phyloP scores from a whole-genome alignment of 2,329 filamentous ascomycete species.

The Ophiostoma triangulosporum region DNA sequence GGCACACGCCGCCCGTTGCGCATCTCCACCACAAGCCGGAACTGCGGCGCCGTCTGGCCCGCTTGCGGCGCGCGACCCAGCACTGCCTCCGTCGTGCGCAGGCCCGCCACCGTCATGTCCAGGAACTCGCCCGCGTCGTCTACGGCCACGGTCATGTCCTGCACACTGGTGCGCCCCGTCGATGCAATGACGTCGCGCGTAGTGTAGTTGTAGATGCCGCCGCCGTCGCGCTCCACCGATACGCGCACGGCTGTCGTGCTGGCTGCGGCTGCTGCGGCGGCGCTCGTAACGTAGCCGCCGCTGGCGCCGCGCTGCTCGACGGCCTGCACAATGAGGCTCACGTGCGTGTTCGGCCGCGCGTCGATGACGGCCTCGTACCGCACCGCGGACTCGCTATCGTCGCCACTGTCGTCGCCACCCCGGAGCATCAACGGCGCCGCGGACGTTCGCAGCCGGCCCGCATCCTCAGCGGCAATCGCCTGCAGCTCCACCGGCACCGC shows the following conservation, averaged over 20 bases:
- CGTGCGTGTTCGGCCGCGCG: slow-evolving; percentile 39
- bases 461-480: slow-evolving; percentile 56
- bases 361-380: slow-evolving; percentile 27
- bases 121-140: slow-evolving; percentile 53
- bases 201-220: slow-evolving; percentile 19
- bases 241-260: slow-evolving; percentile 42
- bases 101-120: slow-evolving; percentile 41
- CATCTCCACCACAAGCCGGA: slow-evolving; percentile 53
- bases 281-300: slow-evolving; percentile 15
- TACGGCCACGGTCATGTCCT: neutral
- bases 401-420: slow-evolving; percentile 7
- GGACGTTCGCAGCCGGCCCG: slow-evolving; percentile 54
- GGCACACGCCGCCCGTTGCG: slow-evolving; percentile 42
- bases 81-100: slow-evolving; percentile 11
- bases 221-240: slow-evolving; percentile 44
- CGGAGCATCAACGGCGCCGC: slow-evolving; percentile 35
- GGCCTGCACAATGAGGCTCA: slow-evolving; percentile 35
- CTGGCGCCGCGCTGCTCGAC: slow-evolving; percentile 9
- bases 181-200: slow-evolving; percentile 44
- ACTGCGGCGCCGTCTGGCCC: slow-evolving; percentile 39
- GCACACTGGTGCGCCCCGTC: slow-evolving; percentile 29
- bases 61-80: slow-evolving; percentile 4
- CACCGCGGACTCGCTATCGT: slow-evolving; percentile 20
- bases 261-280: slow-evolving; percentile 16
- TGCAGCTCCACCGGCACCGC: slow-evolving; percentile 42